Conservation (phyloP, 2,329 filamentous ascomycete species). For the Verticillium klebahnii region DNA sequence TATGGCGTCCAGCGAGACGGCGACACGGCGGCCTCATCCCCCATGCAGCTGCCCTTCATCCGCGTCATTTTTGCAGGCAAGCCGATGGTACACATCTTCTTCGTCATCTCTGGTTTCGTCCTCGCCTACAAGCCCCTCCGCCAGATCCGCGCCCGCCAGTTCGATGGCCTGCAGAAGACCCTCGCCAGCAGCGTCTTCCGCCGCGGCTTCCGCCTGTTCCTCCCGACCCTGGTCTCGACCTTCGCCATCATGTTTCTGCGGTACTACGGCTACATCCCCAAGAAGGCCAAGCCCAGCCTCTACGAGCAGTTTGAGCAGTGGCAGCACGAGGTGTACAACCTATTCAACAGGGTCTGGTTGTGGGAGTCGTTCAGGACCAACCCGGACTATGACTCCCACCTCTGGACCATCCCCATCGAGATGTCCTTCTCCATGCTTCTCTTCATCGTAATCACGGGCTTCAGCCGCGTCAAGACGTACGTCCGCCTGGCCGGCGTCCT, state of each 20-base stretch:
- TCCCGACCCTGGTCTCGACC: constrained; percentile 38
- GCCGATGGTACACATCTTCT: constrained; percentile 47
- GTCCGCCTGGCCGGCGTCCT: constrained; percentile 25
- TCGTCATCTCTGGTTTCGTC: constrained; percentile 46
- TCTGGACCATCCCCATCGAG: constrained; percentile 46
- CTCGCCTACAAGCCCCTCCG: constrained; percentile 39
- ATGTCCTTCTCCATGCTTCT: constrained; percentile 40
- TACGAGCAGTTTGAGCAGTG: constrained; percentile 21
- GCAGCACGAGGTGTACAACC: constrained; percentile 16
- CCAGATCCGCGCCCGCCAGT: constrained; percentile 32
- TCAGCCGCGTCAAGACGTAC: constrained; percentile 26
- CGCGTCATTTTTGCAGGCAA: constrained; percentile 38
- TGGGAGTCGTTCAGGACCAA: constrained; percentile 19
- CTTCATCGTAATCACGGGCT: constrained; percentile 31
- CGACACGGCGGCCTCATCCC: constrained; percentile 23
- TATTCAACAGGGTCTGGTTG: constrained; percentile 20
- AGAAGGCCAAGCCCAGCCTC: constrained; percentile 19
- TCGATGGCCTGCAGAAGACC: constrained; percentile 28
- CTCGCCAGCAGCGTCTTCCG: constrained; percentile 43
- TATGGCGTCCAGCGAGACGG: constrained; percentile 27
- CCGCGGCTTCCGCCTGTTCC: constrained; percentile 39
- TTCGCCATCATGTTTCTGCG: constrained; percentile 31
- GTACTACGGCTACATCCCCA: constrained; percentile 28
- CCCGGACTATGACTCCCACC: constrained; percentile 33
- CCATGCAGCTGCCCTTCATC: constrained; percentile 38